phyloP scores from a whole-genome alignment of 2,329 filamentous ascomycete species.

The Fusarium avenaceum region DNA sequence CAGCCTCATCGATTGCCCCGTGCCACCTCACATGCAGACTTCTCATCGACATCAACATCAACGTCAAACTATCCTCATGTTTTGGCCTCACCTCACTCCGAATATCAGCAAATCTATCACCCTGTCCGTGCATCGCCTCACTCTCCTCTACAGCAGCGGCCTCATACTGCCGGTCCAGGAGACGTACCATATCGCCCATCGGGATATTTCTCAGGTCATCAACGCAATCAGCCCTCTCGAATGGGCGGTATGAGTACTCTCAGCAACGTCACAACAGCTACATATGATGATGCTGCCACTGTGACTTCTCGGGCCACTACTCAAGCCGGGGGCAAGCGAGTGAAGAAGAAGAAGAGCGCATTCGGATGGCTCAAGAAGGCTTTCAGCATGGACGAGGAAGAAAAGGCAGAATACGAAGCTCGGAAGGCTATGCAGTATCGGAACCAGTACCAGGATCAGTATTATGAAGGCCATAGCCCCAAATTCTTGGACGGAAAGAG shows the following conservation, averaged over 20 bases:
- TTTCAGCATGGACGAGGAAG: conserved; percentile 74
- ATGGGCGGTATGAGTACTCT: conserved; percentile 69
- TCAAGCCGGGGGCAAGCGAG: conserved; percentile 55
- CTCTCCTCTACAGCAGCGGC: conserved; percentile 72
- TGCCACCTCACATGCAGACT: conserved; percentile 53
- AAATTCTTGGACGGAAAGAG: conserved; percentile 70
- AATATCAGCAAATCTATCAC: conserved; percentile 67
- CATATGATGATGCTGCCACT: conserved; percentile 55
- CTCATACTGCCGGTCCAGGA: conserved; percentile 63
- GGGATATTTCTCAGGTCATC: conserved; percentile 55
- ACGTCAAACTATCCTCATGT: conserved; percentile 44
- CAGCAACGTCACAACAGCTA: conserved; percentile 66
- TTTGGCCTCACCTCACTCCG: conserved; percentile 54
- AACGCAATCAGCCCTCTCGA: conserved; percentile 65
- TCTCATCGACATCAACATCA: conserved; percentile 32
- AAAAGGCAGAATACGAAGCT: conserved; percentile 70
- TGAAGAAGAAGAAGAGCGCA: conserved; percentile 77
- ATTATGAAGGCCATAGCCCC: conserved; percentile 65
- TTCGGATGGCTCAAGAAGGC: conserved; percentile 79
- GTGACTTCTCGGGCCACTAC: conserved; percentile 47
- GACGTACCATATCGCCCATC: conserved; percentile 50
- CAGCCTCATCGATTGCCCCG: conserved; percentile 53
- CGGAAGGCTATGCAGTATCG: conserved; percentile 62
- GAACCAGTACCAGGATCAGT: conserved; percentile 60
- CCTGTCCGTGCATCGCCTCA: conserved; percentile 74